phyloP scores from a whole-genome alignment of 2,329 filamentous ascomycete species.

The Cladosporium sp. region DNA sequence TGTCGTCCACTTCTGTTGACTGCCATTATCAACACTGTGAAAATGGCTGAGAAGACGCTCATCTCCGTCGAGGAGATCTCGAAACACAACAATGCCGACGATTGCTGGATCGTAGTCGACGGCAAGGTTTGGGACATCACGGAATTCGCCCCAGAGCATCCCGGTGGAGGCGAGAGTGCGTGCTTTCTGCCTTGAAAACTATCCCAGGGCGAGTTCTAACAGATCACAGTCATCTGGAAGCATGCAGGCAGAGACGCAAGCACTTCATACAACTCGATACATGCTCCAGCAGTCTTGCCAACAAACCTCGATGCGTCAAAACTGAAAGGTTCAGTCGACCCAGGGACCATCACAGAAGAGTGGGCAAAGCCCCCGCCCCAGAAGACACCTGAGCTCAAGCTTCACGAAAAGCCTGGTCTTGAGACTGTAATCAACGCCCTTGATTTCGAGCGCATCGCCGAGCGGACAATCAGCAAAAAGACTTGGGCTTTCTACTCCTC shows the following conservation, averaged over 20 bases:
- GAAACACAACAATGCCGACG: constrained; percentile 64
- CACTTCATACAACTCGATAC: background rate
- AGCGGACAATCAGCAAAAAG: constrained; percentile 27
- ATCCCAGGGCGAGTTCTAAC: background rate
- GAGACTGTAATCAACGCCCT: constrained; percentile 38
- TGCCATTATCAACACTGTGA: background rate
- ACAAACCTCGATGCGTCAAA: background rate
- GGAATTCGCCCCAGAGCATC: constrained; percentile 79
- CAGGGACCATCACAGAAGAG: background rate
- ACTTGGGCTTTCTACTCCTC: constrained; percentile 41
- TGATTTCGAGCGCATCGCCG: constrained; percentile 36
- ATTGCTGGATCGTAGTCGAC: constrained; percentile 78
- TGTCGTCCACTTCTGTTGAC: background rate
- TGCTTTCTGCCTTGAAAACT: constrained; percentile 26
- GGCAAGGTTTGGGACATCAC: constrained; percentile 80
- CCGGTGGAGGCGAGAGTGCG: constrained; percentile 73
- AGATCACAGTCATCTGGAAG: background rate
- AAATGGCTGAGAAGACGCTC: background rate
- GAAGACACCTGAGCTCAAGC: constrained; percentile 17
- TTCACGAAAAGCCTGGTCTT: constrained; percentile 28
- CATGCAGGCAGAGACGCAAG: background rate
- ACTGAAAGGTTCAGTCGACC: background rate
- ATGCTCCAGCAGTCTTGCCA: background rate
- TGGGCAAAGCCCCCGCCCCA: background rate
- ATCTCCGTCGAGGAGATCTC: constrained; percentile 22